These are phyloP conservation scores for Pseudonectria foliicola DNA, from an alignment of 2,329 filamentous ascomycete species.

Conservation along the genomic window DNA sequence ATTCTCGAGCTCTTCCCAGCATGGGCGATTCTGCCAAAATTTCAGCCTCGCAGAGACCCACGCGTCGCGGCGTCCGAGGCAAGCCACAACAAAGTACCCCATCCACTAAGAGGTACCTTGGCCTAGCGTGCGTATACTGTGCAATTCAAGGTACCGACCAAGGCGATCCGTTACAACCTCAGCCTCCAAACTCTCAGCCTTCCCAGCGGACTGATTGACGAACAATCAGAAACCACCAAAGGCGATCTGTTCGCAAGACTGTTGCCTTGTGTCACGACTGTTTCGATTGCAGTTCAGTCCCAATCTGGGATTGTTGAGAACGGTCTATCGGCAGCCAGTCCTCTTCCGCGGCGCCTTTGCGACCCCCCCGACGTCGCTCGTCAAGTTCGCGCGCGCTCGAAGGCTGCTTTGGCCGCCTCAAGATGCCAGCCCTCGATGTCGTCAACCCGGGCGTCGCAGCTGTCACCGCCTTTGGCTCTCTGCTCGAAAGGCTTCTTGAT, in stretches of 20 bases:
- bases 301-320: too few relatives aligned
- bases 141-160: background rate
- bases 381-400: background rate
- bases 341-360: slow-evolving; percentile 6
- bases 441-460: slow-evolving; percentile 43
- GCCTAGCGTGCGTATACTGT: background rate
- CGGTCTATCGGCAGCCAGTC: background rate
- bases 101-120: slow-evolving; percentile 8
- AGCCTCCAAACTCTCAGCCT: slow-evolving; percentile 16
- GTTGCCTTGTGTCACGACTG: too few relatives aligned
- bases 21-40: slow-evolving; percentile 20
- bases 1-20: slow-evolving; percentile 6
- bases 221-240: slow-evolving; percentile 4
- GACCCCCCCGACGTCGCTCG: slow-evolving; percentile 5
- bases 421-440: slow-evolving; percentile 44
- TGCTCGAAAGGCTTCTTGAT: slow-evolving; percentile 51
- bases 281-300: too few relatives aligned
- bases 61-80: slow-evolving; percentile 10
- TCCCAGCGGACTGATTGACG: slow-evolving; percentile 4
- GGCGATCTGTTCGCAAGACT: too few relatives aligned
- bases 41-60: slow-evolving; percentile 29
- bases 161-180: background rate
- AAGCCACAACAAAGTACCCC: slow-evolving; percentile 13
- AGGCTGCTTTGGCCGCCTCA: slow-evolving; percentile 13
- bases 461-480: slow-evolving; percentile 44